Base-by-base conservation (phyloP, 2,329 filamentous ascomycete species). In the Phialophora chinensis region DNA sequence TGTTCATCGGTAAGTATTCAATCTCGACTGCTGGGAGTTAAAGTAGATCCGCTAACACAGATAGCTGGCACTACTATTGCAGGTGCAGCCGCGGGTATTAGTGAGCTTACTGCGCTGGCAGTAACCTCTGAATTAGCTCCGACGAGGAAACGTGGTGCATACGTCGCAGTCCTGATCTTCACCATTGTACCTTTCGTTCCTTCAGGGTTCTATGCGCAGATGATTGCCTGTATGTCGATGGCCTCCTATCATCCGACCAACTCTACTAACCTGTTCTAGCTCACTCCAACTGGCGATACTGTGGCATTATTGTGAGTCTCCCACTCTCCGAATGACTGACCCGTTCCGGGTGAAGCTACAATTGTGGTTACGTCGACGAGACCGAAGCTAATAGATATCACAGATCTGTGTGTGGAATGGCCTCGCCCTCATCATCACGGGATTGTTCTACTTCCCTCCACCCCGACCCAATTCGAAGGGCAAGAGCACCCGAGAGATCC, bases 91-190 rank as follows among this genome's bases (percentile, higher is more conserved):
- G 88, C 88, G 12, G 89, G 89, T 10, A 83, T 91, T 68, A 88
- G 88, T 71, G 88, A 91, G 75, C 79, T 91, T 31, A 91, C 87
- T 5, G 87, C 88, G 1, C 79, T 91, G 6, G 88, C 89, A 27
- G 89, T 84, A 23, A 89, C 88, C 0, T 87, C 87, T 1, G 89
- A 91, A 74, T 80, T 91, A 66, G 89, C 87, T 0, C 89, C 89
- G 0, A 86, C 86, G n/a, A 80, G 84, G 17, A 86, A 90, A 75
- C 84, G 89, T 52, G 88, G 87, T 29, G 82, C 82, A 71, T 90
- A 90, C 72, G 84, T 90, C 29, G 85, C 85, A 6, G 75, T 82
- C 0, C 77, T 90, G 17, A 84, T 89, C 53, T 82, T 88, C 72
- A 87, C 84, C 61, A 87, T 90, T 61, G 67, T 88, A 0, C 87